These are phyloP conservation scores for Cryptosporidium baileyi DNA, from an alignment of 169 alveolate species.

Conservation along the genomic window DNA sequence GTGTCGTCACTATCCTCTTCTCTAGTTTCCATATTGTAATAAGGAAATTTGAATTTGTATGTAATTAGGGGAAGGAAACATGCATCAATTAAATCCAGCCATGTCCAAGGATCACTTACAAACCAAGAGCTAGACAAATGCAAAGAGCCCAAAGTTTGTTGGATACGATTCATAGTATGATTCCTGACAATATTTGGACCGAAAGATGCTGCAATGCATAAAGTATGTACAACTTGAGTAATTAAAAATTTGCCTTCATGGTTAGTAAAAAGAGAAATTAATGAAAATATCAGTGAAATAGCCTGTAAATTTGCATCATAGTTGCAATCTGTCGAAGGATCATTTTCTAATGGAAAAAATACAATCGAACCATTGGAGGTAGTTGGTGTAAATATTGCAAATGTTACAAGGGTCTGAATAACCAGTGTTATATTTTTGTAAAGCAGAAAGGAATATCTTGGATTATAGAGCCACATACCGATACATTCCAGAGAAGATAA, in stretches of 20 bases:
- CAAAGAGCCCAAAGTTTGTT: conserved; percentile 58
- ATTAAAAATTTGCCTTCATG: conserved; percentile 1
- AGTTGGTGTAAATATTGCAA: conserved; percentile 62
- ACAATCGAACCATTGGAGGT: conserved; percentile 16
- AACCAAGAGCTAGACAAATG: conserved; percentile 43
- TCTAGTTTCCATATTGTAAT: neutral
- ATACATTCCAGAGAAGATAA: conserved; percentile 60
- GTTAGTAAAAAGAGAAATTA: conserved; percentile 26
- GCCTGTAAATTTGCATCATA: conserved; percentile 68
- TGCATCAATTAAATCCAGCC: conserved; percentile 33
- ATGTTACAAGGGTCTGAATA: conserved; percentile 51
- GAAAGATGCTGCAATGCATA: conserved; percentile 58
- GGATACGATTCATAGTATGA: conserved; percentile 56
- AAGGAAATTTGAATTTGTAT: conserved; percentile 45
- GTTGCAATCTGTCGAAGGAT: neutral
- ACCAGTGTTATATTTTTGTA: conserved; percentile 32
- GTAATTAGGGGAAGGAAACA: conserved; percentile 53
- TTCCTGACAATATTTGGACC: conserved; percentile 62
- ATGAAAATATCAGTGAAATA: conserved; percentile 34
- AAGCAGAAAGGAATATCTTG: conserved; percentile 27
- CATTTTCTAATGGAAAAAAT: conserved; percentile 9
- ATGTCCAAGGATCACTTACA: conserved; percentile 41
- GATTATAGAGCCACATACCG: conserved; percentile 65
- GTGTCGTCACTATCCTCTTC: neutral
- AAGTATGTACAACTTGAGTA: conserved; percentile 62